A percentile compares a stretch with the other conserved stretches of the same genome.
phyloP scores from a whole-genome alignment of 2,329 filamentous ascomycete species.

The Xylariaceae sp. region DNA sequence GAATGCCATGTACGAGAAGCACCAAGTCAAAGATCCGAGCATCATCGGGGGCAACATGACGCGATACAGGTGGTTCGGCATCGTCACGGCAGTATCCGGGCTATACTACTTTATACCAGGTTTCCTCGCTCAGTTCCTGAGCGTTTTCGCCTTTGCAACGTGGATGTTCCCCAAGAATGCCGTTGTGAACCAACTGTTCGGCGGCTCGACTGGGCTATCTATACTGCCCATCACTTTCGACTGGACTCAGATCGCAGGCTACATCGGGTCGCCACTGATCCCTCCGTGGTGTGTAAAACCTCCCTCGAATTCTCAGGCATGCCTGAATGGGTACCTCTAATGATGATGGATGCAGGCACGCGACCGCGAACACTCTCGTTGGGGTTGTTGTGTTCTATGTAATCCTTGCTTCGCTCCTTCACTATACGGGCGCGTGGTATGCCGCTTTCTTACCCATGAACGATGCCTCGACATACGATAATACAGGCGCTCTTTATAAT shows the following conservation, averaged over 20 bases:
- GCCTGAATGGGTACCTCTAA: neutral
- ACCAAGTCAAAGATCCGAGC: slow-evolving; percentile 40
- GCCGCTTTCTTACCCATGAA: slow-evolving; percentile 59
- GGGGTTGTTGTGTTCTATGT: slow-evolving; percentile 61
- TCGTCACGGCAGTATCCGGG: slow-evolving; percentile 50
- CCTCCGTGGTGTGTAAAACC: slow-evolving; percentile 55
- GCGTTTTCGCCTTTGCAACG: slow-evolving; percentile 62
- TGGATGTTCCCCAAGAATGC: slow-evolving; percentile 64
- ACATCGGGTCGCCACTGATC: slow-evolving; percentile 59
- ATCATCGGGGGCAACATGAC: slow-evolving; percentile 58
- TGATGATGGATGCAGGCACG: slow-evolving; percentile 41
- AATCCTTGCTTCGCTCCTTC: slow-evolving; percentile 49
- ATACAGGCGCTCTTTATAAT: slow-evolving; percentile 57
- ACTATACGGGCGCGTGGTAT: slow-evolving; percentile 61
- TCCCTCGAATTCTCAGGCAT: too few species aligned
- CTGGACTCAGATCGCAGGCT: slow-evolving; percentile 67
- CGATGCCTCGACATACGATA: slow-evolving; percentile 64
- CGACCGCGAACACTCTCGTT: slow-evolving; percentile 65
- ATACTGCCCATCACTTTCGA: slow-evolving; percentile 68
- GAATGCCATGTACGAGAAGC: slow-evolving; percentile 63
- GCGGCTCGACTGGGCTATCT: slow-evolving; percentile 58
- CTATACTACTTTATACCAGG: slow-evolving; percentile 64
- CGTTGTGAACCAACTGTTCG: slow-evolving; percentile 66
- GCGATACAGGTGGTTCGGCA: slow-evolving; percentile 56
- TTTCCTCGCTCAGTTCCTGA: slow-evolving; percentile 61